These are phyloP conservation scores for Sinapis alba DNA, from an alignment of 441 rosid genomes.

Conservation along the genomic window DNA sequence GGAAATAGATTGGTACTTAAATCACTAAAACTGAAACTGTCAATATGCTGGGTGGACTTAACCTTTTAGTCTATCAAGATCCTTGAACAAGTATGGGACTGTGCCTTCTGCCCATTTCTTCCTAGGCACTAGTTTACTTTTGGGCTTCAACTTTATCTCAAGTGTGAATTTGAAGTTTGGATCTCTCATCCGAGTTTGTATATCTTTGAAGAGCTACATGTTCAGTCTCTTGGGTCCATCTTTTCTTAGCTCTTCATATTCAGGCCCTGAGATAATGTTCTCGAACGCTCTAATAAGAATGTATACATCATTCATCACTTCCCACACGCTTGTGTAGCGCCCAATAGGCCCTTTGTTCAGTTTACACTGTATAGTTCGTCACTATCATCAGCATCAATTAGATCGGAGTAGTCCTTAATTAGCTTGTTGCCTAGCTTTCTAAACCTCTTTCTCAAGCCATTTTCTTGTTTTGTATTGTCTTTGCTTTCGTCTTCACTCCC, in stretches of 20 bases:
- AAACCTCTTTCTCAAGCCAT: conserved; percentile 51
- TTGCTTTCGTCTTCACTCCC: conserved; percentile 75
- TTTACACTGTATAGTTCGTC: conserved; percentile 81
- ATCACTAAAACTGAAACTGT: too few relatives aligned
- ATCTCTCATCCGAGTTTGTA: conserved; percentile 92
- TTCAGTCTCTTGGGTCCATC: conserved; percentile 89
- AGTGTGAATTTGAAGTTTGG: conserved; percentile 87
- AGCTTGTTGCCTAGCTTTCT: conserved; percentile 67
- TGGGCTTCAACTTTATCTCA: conserved; percentile 83
- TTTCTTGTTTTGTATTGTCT: conserved; percentile 28
- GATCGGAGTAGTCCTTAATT: conserved; percentile 66
- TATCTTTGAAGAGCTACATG: conserved; percentile 91
- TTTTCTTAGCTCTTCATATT: conserved; percentile 88
- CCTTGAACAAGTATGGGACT: conserved; percentile 42
- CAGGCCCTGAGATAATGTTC: conserved; percentile 85
- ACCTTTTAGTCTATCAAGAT: conserved; percentile 1
- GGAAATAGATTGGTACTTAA: too few relatives aligned
- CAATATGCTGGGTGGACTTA: too few relatives aligned
- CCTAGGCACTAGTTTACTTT: conserved; percentile 77
- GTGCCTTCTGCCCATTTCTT: conserved; percentile 90
- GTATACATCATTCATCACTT: conserved; percentile 87
- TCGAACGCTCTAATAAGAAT: conserved; percentile 87
- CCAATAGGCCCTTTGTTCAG: conserved; percentile 93
- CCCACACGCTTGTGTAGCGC: conserved; percentile 85
- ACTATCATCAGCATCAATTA: conserved; percentile 82